phyloP scores from a whole-genome alignment of 2,329 filamentous ascomycete species.

The Alternaria viburni region DNA sequence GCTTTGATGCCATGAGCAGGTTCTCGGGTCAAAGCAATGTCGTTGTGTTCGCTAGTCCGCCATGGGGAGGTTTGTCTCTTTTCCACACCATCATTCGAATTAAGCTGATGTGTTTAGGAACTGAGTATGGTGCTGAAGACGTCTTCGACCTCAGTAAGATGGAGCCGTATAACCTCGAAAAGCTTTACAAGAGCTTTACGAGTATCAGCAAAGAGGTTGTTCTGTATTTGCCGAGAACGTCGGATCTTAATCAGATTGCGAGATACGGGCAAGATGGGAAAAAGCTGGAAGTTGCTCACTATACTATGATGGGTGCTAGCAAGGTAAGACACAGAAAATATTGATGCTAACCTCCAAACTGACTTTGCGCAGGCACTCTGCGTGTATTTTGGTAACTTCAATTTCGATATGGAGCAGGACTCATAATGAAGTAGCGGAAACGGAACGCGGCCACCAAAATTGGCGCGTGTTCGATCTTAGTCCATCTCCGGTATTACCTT shows the following conservation, averaged over 20 bases:
- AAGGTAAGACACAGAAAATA: constrained; percentile 63
- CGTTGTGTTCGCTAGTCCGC: constrained; percentile 74
- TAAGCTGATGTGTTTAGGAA: constrained; percentile 53
- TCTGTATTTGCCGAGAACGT: constrained; percentile 77
- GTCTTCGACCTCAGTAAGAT: constrained; percentile 86
- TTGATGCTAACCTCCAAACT: background rate
- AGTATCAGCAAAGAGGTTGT: constrained; percentile 61
- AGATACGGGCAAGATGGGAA: constrained; percentile 39
- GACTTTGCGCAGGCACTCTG: constrained; percentile 57
- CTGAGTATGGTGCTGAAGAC: constrained; percentile 66
- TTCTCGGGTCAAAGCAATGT: constrained; percentile 59
- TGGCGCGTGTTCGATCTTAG: background rate
- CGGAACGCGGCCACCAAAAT: background rate
- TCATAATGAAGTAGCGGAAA: constrained; percentile 6
- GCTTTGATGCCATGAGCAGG: constrained; percentile 72
- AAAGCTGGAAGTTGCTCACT: constrained; percentile 65
- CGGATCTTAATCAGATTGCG: constrained; percentile 48
- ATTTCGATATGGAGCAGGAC: constrained; percentile 38
- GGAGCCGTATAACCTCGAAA: constrained; percentile 77
- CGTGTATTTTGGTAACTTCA: constrained; percentile 63
- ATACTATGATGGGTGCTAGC: constrained; percentile 88
- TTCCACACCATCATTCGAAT: background rate
- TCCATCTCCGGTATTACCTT: constrained; percentile 43
- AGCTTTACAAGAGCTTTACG: constrained; percentile 50
- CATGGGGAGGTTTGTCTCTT: constrained; percentile 70